Base-by-base conservation (phyloP, 257 asterid species). In the Knoxia roxburghii region DNA sequence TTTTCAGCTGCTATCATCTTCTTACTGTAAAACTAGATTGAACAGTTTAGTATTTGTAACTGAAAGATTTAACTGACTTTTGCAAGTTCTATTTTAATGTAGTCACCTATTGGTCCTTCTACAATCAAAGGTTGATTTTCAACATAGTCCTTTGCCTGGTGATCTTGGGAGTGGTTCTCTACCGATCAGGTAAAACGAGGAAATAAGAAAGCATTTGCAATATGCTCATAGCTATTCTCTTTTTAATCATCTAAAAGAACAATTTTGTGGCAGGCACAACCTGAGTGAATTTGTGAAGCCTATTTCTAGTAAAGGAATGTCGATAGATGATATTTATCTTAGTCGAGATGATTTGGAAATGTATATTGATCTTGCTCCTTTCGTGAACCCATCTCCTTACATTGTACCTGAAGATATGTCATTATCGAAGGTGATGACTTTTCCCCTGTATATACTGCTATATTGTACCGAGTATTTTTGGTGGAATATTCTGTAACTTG, bases 321-420 rank as follows among this genome's bases (percentile, higher is more conserved):
- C 96, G 55, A 75, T 94, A 73, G 80, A 82, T 63, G 99, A 94
- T 79, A 85, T 94, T 70, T 87, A 85, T 78, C 79, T 88, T 67
- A 85, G 92, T 53, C 74, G 86, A 18, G 96, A 94, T 80, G 97
- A 94, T 82, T 53, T 94, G 66, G 97, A 90, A 78, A 94, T 94
- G 99, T 94, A 82, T 80, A 88, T 94, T 68, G 99, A 90, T 80
- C 96, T 94, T 60, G 99, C 88, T 70, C 96, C 93, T 0, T 94
- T 88, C 76, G 72, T 90, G 37, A 94, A 90, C 61, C 97, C 96
- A 3, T 94, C 99, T 74, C 99, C 97, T 3, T 94, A 94, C 26
- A 80, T 90, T 33, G 97, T 94, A 60, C 97, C 99, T 4, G 97
- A 94, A 63, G 99, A 94, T 77, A 94, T 90, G 96, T 94, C 99